Evolutionary conservation across 2,329 filamentous ascomycete genomes (phyloP).

Genomic region (Alternaria sp.): DNA sequence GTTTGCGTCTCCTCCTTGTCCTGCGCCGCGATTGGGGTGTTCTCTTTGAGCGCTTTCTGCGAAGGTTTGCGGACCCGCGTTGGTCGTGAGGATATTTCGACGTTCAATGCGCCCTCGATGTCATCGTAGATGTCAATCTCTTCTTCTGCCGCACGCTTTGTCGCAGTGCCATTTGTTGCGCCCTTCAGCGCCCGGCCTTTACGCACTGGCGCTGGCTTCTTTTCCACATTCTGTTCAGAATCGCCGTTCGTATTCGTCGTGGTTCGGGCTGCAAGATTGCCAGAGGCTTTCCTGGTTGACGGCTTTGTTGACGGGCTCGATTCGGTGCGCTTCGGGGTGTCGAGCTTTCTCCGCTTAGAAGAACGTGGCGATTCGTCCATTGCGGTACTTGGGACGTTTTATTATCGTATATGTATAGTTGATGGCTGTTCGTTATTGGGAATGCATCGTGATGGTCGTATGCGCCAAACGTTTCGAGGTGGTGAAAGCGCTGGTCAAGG

Average conservation of each 20-base stretch:
- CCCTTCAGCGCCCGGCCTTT: conserved; percentile 12
- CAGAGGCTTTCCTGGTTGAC: conserved; percentile 29
- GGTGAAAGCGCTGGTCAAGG: conserved; percentile 13
- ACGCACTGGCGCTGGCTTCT: conserved; percentile 14
- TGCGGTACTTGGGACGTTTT: not conserved
- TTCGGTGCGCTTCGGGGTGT: conserved; percentile 31
- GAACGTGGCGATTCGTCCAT: conserved; percentile 47
- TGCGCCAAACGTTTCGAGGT: conserved; percentile 2
- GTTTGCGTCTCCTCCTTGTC: conserved; percentile 21
- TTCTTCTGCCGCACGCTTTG: conserved; percentile 12
- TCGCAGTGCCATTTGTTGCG: conserved; percentile 15
- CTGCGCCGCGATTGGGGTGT: conserved; percentile 5
- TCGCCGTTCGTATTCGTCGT: conserved; percentile 18
- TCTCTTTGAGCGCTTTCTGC: conserved; percentile 14
- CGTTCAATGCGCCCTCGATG: conserved; percentile 51
- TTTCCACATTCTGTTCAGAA: conserved; percentile 10
- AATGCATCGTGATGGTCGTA: conserved; percentile 8
- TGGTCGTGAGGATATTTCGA: conserved; percentile 13
- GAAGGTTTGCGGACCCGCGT: conserved; percentile 4
- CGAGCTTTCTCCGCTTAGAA: conserved; percentile 47
- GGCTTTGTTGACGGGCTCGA: conserved; percentile 28
- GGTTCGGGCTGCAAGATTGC: conserved; percentile 26
- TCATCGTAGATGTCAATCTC: conserved; percentile 52
- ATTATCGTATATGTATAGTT: not conserved
- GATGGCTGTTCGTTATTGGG: conserved; percentile 1